Percentiles rank a stretch among this genome's conserved stretches.
Evolutionary conservation across 768 basidiomycete genomes (phyloP).

Genomic region (Boletus edulis): DNA sequence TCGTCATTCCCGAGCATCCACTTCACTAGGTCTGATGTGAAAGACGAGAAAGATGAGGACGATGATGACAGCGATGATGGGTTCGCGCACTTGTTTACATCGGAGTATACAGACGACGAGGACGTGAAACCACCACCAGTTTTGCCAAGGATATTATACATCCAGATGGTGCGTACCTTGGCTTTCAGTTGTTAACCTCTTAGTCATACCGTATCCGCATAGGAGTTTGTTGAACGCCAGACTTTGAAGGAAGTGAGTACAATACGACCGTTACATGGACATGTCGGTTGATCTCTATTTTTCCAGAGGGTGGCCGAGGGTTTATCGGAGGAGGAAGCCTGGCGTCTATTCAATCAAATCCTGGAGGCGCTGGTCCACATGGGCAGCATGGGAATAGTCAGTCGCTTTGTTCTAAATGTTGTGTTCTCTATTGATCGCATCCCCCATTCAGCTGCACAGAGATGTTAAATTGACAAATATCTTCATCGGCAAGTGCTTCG

Average conservation of each 20-base stretch:
- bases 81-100: conserved; percentile 34
- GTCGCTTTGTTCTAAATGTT: conserved; percentile 24
- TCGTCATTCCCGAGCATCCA: conserved; percentile 83
- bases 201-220: background rate
- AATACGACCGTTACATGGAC: background rate
- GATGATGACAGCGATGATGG: conserved; percentile 43
- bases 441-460: conserved; percentile 59
- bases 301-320: conserved; percentile 75
- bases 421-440: conserved; percentile 2
- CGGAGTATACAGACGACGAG: conserved; percentile 33
- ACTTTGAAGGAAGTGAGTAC: conserved; percentile 74
- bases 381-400: conserved; percentile 80
- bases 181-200: background rate
- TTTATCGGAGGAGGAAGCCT: conserved; percentile 79
- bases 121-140: conserved; percentile 29
- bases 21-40: conserved; percentile 53
- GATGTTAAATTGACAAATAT: conserved; percentile 95
- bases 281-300: background rate
- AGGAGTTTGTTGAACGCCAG: conserved; percentile 92
- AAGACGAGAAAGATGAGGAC: conserved; percentile 41
- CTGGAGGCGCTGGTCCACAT: conserved; percentile 89
- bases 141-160: conserved; percentile 69
- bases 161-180: conserved; percentile 76
- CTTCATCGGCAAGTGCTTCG: conserved; percentile 67
- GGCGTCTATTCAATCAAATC: conserved; percentile 88